A percentile compares a stretch with the other conserved stretches of the same genome.
phyloP scores from a whole-genome alignment of 768 basidiomycete species.

The Boletus huronensis region DNA sequence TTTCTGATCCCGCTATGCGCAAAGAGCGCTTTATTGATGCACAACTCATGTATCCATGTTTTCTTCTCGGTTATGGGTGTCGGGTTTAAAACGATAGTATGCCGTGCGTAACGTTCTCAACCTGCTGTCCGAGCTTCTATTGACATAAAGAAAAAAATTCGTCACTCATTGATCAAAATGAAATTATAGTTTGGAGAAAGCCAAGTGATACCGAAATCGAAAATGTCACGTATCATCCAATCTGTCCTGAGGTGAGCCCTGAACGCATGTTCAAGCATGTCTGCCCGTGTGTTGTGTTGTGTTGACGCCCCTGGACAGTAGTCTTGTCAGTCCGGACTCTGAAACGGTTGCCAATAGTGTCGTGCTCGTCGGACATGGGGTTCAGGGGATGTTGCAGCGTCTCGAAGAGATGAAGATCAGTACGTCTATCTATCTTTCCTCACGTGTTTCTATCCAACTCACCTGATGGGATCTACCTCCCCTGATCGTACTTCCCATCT shows the following conservation, averaged over 20 bases:
- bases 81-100: slow-evolving; percentile 41
- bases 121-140: background rate
- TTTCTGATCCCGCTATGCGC: slow-evolving; percentile 3
- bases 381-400: slow-evolving; percentile 52
- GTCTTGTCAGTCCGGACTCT: slow-evolving; percentile 71
- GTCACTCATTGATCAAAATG: slow-evolving; percentile 3
- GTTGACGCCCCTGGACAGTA: slow-evolving; percentile 40
- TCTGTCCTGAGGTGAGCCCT: slow-evolving; percentile 61
- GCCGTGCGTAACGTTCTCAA: slow-evolving; percentile 45
- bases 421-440: slow-evolving; percentile 33
- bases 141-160: slow-evolving; percentile 7
- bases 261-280: background rate
- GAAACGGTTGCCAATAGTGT: slow-evolving; percentile 68
- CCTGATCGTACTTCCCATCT: background rate
- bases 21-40: slow-evolving; percentile 19
- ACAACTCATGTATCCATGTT: background rate
- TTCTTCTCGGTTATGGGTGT: background rate
- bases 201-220: slow-evolving; percentile 62
- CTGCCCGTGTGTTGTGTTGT: background rate
- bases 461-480: background rate
- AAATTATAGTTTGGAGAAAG: slow-evolving; percentile 69
- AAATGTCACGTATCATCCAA: slow-evolving; percentile 67
- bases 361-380: slow-evolving; percentile 65
- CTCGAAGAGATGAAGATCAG: slow-evolving; percentile 81
- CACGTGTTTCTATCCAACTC: background rate